Percentiles rank a stretch among this genome's conserved stretches.
These are phyloP conservation scores for Caryocar brasiliense DNA, from an alignment of 441 rosid species.

Conservation along the genomic window DNA sequence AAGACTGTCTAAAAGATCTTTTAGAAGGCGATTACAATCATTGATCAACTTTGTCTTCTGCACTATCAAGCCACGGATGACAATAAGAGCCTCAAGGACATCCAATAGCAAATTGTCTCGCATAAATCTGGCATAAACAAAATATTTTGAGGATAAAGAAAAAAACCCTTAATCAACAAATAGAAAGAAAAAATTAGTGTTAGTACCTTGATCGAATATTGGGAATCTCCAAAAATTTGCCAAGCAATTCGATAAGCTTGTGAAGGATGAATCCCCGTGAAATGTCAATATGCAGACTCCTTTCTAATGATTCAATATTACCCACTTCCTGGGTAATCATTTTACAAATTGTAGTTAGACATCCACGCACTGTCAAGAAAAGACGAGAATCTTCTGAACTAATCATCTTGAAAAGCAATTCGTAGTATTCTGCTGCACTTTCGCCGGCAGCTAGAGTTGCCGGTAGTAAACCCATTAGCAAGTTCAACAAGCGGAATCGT, in stretches of 20 bases:
- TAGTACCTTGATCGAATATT: constrained; percentile 88
- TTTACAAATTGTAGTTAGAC: constrained; percentile 78
- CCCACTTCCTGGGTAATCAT: constrained; percentile 88
- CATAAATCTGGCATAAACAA: constrained; percentile 70
- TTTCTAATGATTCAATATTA: constrained; percentile 88
- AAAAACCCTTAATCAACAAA: constrained; percentile 5
- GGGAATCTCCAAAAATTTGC: constrained; percentile 90
- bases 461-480: constrained; percentile 79
- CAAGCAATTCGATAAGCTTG: constrained; percentile 95
- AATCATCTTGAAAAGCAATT: constrained; percentile 91
- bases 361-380: constrained; percentile 90
- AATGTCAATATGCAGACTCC: constrained; percentile 95
- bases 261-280: constrained; percentile 99
- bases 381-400: constrained; percentile 94
- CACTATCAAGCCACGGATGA: constrained; percentile 92
- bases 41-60: constrained; percentile 98
- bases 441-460: constrained; percentile 94
- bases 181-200: not conserved
- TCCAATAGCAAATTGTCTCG: constrained; percentile 81
- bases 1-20: constrained; percentile 94
- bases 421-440: constrained; percentile 98
- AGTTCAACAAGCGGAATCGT: constrained; percentile 74
- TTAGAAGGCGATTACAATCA: constrained; percentile 91
- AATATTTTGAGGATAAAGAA: constrained; percentile 14
- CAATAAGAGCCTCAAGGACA: constrained; percentile 96